A percentile compares a stretch with the other conserved stretches of the same genome.
phyloP scores from a whole-genome alignment of 2,329 filamentous ascomycete species.

The Alternaria longipes region DNA sequence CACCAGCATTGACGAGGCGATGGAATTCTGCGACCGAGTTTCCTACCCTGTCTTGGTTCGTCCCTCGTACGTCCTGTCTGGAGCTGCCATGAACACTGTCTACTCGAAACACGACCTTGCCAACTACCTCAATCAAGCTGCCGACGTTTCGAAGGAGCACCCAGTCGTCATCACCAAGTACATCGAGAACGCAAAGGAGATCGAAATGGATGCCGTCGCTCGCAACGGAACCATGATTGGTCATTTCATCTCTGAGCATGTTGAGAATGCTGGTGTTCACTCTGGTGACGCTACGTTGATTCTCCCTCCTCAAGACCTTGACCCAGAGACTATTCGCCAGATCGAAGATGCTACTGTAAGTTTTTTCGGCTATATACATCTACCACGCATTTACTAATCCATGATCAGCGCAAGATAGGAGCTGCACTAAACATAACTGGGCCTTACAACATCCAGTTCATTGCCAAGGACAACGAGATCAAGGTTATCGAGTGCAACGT shows the following conservation, averaged over 20 bases:
- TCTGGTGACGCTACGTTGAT: conserved; percentile 97
- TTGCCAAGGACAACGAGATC: conserved; percentile 99
- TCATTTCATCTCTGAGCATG: conserved; percentile 98
- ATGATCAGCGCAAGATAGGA: conserved; percentile 77
- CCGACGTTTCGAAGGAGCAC: conserved; percentile 91
- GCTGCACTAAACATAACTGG: conserved; percentile 94
- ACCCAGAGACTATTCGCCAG: conserved; percentile 64
- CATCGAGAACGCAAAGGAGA: conserved; percentile 99
- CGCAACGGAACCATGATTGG: conserved; percentile 88
- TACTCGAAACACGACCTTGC: conserved; percentile 95
- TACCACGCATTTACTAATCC: neutral
- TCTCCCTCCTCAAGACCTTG: conserved; percentile 90
- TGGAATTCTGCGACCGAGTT: conserved; percentile 85
- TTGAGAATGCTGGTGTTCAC: conserved; percentile 98
- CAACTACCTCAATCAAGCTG: conserved; percentile 87
- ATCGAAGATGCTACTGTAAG: neutral
- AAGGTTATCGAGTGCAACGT: conserved; percentile 99
- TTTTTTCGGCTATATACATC: neutral
- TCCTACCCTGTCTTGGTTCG: conserved; percentile 93
- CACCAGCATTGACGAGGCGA: conserved; percentile 91
- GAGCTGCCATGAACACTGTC: conserved; percentile 98
- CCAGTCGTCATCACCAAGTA: conserved; percentile 99
- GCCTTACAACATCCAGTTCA: conserved; percentile 99
- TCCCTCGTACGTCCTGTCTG: conserved; percentile 95
- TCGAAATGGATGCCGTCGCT: conserved; percentile 98